Evolutionary conservation across 345 rosid genomes (phyloP).

Genomic region (Eucalyptus sp.): DNA sequence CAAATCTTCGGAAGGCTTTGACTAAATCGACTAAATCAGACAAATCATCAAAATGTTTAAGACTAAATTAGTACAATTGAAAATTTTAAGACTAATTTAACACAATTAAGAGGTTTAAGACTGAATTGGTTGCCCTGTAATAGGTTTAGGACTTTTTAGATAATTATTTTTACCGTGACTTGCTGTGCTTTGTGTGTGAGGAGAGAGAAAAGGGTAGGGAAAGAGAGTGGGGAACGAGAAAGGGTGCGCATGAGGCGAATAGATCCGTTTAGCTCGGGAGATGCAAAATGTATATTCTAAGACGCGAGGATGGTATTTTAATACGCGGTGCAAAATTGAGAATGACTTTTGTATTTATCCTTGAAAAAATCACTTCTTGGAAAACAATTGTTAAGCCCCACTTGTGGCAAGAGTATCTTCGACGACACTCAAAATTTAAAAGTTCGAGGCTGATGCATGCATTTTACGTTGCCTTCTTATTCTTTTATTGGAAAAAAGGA

Average conservation of each 20-base stretch:
- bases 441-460: neutral
- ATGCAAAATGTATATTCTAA: no score
- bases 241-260: neutral
- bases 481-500: neutral
- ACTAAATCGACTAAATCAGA: no score
- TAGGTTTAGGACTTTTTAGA: no score
- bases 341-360: neutral
- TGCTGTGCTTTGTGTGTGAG: neutral
- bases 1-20: accelerated
- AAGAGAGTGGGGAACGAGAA: neutral
- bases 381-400: neutral
- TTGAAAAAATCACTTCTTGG: neutral
- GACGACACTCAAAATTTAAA: neutral
- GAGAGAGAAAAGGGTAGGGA: neutral
- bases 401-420: neutral
- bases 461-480: neutral
- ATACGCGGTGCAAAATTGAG: neutral
- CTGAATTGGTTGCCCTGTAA: accelerated
- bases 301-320: no score
- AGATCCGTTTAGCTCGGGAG: neutral
- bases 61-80: no score
- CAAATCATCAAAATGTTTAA: no score
- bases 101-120: no score
- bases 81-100: accelerated
- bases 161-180: no score